Evolutionary conservation across 75 land plant species (phyloP), one percentile per base, ranked within the genome.

Genomic region (Ceratopteris richardii): DNA sequence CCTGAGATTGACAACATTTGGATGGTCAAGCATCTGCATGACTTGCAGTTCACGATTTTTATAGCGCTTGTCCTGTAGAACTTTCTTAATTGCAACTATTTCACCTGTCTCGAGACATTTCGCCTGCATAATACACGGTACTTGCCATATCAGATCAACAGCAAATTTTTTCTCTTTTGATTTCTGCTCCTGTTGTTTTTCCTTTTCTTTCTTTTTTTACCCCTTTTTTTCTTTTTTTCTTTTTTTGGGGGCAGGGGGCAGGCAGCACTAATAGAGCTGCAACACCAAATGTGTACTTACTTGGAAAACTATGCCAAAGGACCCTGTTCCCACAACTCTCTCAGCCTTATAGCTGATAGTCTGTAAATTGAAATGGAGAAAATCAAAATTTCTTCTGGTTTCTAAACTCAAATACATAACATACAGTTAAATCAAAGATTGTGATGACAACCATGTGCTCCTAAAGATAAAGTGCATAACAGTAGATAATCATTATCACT

Each of bases 21-120:
- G 93, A 59, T 88, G 93, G 46, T 88, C 93, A 56, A 88, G 76
- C 52, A 84, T 81, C 1, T 84, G 84, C 88, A 88, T 88, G 10
- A 81, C 84, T 52, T 88, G 88, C 62, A 88, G 67, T 64, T 88
- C 93, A 57, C 93, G 76, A 61, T 88, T 88, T 64, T 88, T 88
- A 54, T 88, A 88, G 33, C 93, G 71, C 69, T 77, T 88, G 72
- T 88, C 93, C 52, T 88, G 93, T 46, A 88, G 79, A 58, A 88
- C 93, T 61, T 88, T 88, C 63, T 88, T 88, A 42, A 88, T 88
- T 1, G 93, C 93, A 9, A 88, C 88, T 29, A 84, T 84, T 65
- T 88, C 93, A 26, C 88, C 93, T 16, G 93, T 84, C 61, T 88
- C 93, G 26, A 88, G 59, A 64, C 93, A 88, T 46, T 84, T 88